These are phyloP conservation scores for Phytopythium sindhum DNA, from an alignment of 352 stramenopile species.

Conservation along the genomic window DNA sequence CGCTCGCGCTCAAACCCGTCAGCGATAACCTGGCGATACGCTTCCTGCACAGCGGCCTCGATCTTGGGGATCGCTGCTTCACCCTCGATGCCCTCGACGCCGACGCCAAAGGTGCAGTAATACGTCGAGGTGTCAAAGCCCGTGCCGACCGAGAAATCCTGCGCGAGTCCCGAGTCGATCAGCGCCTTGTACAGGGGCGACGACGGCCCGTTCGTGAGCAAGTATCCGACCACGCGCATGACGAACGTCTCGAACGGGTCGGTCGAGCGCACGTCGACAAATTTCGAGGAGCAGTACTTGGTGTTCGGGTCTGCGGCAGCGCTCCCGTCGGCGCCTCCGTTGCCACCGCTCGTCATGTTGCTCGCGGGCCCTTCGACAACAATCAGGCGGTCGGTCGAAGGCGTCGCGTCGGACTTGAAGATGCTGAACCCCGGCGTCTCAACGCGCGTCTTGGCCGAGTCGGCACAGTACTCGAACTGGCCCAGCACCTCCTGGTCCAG, in stretches of 20 bases:
- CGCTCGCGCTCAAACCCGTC: slow-evolving; percentile 74
- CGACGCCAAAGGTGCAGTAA: slow-evolving; percentile 75
- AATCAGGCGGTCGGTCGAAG: slow-evolving; percentile 19
- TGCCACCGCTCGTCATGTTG: slow-evolving; percentile 39
- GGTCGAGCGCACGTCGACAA: slow-evolving; percentile 61
- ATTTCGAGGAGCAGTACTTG: slow-evolving; percentile 78
- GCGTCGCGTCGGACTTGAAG: slow-evolving; percentile 15
- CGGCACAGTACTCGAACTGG: slow-evolving; percentile 58
- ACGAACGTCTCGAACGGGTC: slow-evolving; percentile 78
- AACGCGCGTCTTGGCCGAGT: slow-evolving; percentile 49
- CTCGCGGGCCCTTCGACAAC: slow-evolving; percentile 52
- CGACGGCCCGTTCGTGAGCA: slow-evolving; percentile 75
- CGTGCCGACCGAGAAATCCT: slow-evolving; percentile 75
- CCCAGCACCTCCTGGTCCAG: slow-evolving; percentile 64
- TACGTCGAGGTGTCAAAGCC: slow-evolving; percentile 80
- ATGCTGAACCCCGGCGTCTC: slow-evolving; percentile 42
- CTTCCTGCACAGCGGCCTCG: slow-evolving; percentile 47
- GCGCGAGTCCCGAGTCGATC: slow-evolving; percentile 71
- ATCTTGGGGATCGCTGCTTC: slow-evolving; percentile 52
- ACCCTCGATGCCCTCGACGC: slow-evolving; percentile 66
- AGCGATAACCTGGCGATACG: slow-evolving; percentile 49
- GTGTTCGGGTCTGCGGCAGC: slow-evolving; percentile 58
- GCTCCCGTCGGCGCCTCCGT: background rate
- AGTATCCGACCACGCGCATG: slow-evolving; percentile 71
- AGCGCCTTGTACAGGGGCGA: slow-evolving; percentile 81